Evolutionary conservation across 2,329 filamentous ascomycete species (phyloP), one percentile per base, ranked within the genome.

Genomic region (Chrysosphaeria jannelii): DNA sequence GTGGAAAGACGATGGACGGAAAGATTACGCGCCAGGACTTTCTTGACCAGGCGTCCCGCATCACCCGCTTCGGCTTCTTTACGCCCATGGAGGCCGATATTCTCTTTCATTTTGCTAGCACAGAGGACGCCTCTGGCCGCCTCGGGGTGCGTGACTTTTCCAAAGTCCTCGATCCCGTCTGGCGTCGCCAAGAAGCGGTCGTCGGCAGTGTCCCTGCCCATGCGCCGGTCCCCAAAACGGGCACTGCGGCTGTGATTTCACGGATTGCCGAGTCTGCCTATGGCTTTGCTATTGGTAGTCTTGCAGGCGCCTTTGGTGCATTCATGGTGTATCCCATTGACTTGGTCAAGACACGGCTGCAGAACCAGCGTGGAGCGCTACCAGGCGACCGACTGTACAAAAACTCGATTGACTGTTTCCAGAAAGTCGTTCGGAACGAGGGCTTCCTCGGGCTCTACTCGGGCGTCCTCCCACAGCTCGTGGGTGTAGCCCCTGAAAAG

Each of bases 321-420:
- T 93, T 97, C 43, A 91, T 97, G 76, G 85, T 97, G 25, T 97
- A 97, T 43, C 85, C 85, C 13, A 93, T 97, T 39, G 85, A 97
- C 50, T 51, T 97, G 30, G 85, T 97, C 44, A 97, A 97, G 60
- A 97, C 85, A 2, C 67, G 85, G 29, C 72, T 97, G 66, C 85
- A 97, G 47, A 97, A 97, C 50, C 85, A 97, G 53, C 64, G 85
- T 33, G 65, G 63, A 24, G 62, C 61, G 4, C 62, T 69, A 23
- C 75, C 79, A 1, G 85, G 85, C 27, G 69, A 90, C 44, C 55
- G 71, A 30, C 48, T 93, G 30, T 97, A 97, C 51, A 90, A 89
- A 47, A 97, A 97, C 54, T 93, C 81, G 22, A 48, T 90, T 31
- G 85, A 97, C 46, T 97, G 85, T 43, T 78, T 79, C 30, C 66